Evolutionary conservation across 495 filamentous ascomycete species (phyloP).

Genomic region (Penicillium goetzii): DNA sequence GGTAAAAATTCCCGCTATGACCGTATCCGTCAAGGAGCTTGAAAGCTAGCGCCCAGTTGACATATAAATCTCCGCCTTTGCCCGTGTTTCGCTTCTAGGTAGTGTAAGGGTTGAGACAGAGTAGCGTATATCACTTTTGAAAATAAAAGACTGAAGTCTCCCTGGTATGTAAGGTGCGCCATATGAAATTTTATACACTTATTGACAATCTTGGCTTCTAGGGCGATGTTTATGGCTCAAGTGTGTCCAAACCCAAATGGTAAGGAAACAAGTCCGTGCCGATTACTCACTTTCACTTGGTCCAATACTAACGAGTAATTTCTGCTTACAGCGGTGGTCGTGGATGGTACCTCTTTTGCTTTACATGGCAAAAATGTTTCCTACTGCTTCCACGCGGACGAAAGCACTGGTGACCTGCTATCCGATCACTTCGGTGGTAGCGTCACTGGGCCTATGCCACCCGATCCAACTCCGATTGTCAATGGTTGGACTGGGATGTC

Average conservation of each 20-base stretch:
- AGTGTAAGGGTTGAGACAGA: background rate
- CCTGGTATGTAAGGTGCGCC: background rate
- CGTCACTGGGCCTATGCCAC: background rate
- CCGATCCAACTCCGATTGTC: background rate
- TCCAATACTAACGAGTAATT: background rate
- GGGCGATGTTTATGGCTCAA: background rate
- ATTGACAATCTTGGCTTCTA: background rate
- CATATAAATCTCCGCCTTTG: background rate
- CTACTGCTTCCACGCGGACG: background rate
- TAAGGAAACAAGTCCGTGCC: background rate
- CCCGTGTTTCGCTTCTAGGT: background rate
- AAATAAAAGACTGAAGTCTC: background rate
- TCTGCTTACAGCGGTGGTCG: background rate
- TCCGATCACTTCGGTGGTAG: background rate
- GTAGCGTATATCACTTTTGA: no score
- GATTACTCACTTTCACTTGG: background rate
- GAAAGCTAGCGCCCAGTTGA: background rate
- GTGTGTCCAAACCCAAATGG: background rate
- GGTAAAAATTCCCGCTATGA: background rate
- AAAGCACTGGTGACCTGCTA: background rate
- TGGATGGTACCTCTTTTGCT: background rate
- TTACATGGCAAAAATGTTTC: background rate
- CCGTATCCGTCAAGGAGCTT: background rate
- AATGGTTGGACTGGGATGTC: background rate
- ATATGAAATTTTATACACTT: background rate